Evolutionary conservation across 768 basidiomycete genomes (phyloP).

Genomic region (Chlorophyllum brunneum): DNA sequence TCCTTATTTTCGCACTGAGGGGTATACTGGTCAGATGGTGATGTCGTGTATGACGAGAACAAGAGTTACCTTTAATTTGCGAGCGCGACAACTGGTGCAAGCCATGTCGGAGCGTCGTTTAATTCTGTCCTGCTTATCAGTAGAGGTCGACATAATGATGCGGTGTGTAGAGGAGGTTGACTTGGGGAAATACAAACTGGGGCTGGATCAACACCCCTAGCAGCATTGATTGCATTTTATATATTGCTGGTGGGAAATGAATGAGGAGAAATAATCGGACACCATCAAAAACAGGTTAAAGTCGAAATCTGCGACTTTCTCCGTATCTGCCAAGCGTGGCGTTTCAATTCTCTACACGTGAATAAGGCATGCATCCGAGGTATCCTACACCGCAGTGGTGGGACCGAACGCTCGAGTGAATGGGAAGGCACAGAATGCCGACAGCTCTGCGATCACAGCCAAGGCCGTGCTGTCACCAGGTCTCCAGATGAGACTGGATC

Average conservation of each 20-base stretch:
- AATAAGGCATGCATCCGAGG: slow-evolving; percentile 11
- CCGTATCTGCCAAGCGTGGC: slow-evolving; percentile 11
- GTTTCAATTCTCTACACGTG: slow-evolving; percentile 14
- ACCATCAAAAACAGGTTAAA: slow-evolving; percentile 11
- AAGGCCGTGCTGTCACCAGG: not conserved
- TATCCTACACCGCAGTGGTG: not conserved
- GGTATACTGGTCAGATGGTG: not conserved
- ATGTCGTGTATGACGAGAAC: not conserved
- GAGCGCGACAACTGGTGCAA: slow-evolving; percentile 48
- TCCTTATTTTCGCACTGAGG: slow-evolving; percentile 27
- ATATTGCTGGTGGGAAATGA: slow-evolving; percentile 13
- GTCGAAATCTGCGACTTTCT: slow-evolving; percentile 3
- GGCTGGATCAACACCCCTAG: slow-evolving; percentile 7
- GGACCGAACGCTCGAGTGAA: not conserved
- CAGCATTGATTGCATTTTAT: slow-evolving; percentile 12
- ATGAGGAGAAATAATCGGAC: slow-evolving; percentile 9
- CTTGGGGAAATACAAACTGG: slow-evolving; percentile 3
- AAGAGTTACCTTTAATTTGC: slow-evolving; percentile 49
- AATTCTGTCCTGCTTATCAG: slow-evolving; percentile 13
- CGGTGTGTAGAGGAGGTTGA: not conserved
- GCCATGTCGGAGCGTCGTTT: slow-evolving; percentile 45
- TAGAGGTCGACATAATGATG: slow-evolving; percentile 5
- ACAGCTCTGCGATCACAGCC: not conserved
- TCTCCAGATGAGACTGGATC: not conserved
- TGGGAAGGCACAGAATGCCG: not conserved